Percentiles rank a stretch among this genome's conserved stretches.
Evolutionary conservation across 2,329 filamentous ascomycete species (phyloP).

Genomic region (Epichloe hybrida): DNA sequence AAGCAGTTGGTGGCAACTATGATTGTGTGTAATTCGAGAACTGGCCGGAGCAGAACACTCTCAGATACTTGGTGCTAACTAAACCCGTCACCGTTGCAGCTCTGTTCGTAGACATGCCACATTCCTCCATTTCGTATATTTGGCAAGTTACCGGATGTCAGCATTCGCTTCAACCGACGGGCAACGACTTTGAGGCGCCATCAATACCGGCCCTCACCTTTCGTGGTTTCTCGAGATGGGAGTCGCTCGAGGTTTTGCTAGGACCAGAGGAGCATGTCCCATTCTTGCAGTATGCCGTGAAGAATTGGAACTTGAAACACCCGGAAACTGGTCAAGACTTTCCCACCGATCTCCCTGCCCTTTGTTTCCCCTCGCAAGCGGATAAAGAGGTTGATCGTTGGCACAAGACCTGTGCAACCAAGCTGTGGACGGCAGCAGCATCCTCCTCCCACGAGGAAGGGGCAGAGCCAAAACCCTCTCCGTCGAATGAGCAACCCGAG

Average conservation of each 20-base stretch:
- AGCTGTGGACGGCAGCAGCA: constrained; percentile 48
- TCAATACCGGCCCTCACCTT: constrained; percentile 70
- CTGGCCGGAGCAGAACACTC: not conserved
- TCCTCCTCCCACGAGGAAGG: constrained; percentile 7
- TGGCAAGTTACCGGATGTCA: constrained; percentile 86
- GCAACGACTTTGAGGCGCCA: constrained; percentile 59
- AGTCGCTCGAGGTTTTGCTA: constrained; percentile 78
- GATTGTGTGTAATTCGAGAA: constrained; percentile 36
- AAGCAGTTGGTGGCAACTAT: constrained; percentile 60
- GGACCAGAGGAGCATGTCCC: constrained; percentile 78
- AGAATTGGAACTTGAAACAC: constrained; percentile 62
- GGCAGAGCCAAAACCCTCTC: constrained; percentile 8
- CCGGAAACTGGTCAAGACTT: constrained; percentile 60
- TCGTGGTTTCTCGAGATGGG: constrained; percentile 83
- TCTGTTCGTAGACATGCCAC: constrained; percentile 65
- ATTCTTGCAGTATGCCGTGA: constrained; percentile 69
- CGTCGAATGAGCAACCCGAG: constrained; percentile 18
- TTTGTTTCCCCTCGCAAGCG: constrained; percentile 56
- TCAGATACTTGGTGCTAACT: not conserved
- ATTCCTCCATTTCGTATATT: constrained; percentile 72
- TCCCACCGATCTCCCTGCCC: constrained; percentile 40
- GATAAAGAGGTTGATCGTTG: constrained; percentile 74
- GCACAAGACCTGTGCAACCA: constrained; percentile 66
- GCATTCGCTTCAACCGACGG: constrained; percentile 67
- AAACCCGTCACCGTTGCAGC: constrained; percentile 21